Percentiles rank a stretch among this genome's conserved stretches.
Conservation (phyloP, 495 filamentous ascomycete genomes). For the Aspergillus haitiensis region DNA sequence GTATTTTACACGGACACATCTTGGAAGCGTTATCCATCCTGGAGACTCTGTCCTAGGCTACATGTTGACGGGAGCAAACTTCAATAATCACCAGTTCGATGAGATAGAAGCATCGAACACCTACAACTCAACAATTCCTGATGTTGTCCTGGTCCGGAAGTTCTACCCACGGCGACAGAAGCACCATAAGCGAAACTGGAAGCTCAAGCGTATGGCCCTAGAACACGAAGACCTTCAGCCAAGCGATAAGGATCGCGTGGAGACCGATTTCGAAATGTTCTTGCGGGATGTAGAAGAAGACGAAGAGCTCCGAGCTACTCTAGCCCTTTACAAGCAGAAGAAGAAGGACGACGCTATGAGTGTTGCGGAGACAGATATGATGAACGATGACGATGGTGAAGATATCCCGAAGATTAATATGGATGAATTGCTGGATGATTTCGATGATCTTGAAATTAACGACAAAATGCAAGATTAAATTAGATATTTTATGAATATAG, state of each 20-base stretch:
- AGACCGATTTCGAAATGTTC: slow-evolving; percentile 95
- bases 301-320: slow-evolving; percentile 74
- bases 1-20: slow-evolving; percentile 85
- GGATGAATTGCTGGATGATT: slow-evolving; percentile 86
- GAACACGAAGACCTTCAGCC: slow-evolving; percentile 66
- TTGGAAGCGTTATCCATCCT: slow-evolving; percentile 80
- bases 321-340: slow-evolving; percentile 80
- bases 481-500: slow-evolving; percentile 3
- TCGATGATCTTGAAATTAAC: slow-evolving; percentile 77
- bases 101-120: slow-evolving; percentile 68
- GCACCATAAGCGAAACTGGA: slow-evolving; percentile 85
- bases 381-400: slow-evolving; percentile 62
- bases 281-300: slow-evolving; percentile 96
- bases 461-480: slow-evolving; percentile 27
- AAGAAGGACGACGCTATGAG: slow-evolving; percentile 39
- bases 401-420: slow-evolving; percentile 74
- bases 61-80: slow-evolving; percentile 81
- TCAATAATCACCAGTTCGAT: slow-evolving; percentile 84
- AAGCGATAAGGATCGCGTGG: slow-evolving; percentile 70
- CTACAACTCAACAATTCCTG: slow-evolving; percentile 76
- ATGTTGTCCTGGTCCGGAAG: slow-evolving; percentile 96
- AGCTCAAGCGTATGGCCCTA: slow-evolving; percentile 85
- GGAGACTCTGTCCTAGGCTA: slow-evolving; percentile 94
- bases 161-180: slow-evolving; percentile 84
- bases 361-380: slow-evolving; percentile 49